These are phyloP conservation scores for Aphanomyces astaci DNA, from an alignment of 352 stramenopile species.

Conservation along the genomic window DNA sequence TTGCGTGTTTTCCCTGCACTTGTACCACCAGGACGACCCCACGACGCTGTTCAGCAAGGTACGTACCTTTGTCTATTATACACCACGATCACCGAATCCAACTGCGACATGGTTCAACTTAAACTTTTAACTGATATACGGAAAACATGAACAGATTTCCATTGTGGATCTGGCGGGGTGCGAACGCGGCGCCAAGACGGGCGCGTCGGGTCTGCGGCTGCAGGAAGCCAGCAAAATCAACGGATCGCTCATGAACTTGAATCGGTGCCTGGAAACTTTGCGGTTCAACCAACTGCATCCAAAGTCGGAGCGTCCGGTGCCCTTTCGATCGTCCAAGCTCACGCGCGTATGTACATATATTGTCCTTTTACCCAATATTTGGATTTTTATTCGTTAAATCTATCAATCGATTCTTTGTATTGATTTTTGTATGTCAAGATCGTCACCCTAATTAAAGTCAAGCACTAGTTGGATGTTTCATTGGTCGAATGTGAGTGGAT, in stretches of 20 bases:
- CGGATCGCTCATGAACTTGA: conserved; percentile 96
- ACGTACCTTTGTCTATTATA: background rate
- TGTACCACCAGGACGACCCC: conserved; percentile 37
- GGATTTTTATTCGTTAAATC: too few relatives aligned
- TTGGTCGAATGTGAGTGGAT: too few relatives aligned
- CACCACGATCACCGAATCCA: too few relatives aligned
- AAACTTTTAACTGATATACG: too few relatives aligned
- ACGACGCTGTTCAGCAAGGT: conserved; percentile 34
- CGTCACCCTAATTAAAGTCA: too few relatives aligned
- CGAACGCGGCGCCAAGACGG: conserved; percentile 64
- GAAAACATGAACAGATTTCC: too few relatives aligned
- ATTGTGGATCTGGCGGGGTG: conserved; percentile 94
- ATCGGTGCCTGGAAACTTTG: conserved; percentile 93
- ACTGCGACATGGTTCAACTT: too few relatives aligned
- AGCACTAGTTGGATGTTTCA: too few relatives aligned
- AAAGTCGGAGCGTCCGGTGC: conserved; percentile 84
- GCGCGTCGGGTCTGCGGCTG: conserved; percentile 80
- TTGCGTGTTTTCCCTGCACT: conserved; percentile 84
- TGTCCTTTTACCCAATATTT: too few relatives aligned
- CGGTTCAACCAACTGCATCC: conserved; percentile 86
- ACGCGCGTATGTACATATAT: conserved; percentile 58
- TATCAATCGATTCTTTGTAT: too few relatives aligned
- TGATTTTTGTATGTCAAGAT: too few relatives aligned
- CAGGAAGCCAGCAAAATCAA: conserved; percentile 99
- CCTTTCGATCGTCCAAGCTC: conserved; percentile 96